These are phyloP conservation scores for Pisolithus albus DNA, from an alignment of 768 basidiomycete species.

Conservation along the genomic window DNA sequence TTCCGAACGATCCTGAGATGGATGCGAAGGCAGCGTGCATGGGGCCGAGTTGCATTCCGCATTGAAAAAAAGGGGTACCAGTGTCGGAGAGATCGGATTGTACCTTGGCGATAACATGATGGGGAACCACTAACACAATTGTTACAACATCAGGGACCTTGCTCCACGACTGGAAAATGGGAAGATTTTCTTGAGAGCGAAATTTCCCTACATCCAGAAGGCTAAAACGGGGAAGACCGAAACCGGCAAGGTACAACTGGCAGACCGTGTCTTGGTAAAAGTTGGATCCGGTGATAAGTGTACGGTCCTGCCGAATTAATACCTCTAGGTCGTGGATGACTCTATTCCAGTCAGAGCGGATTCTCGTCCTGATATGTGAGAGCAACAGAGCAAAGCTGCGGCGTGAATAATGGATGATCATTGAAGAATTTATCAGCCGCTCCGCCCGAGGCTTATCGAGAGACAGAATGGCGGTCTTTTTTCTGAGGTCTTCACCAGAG, in stretches of 20 bases:
- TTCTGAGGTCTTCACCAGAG: conserved; percentile 18
- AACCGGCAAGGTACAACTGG: conserved; percentile 36
- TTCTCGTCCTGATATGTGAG: conserved; percentile 30
- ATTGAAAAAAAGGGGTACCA: conserved; percentile 20
- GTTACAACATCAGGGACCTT: conserved; percentile 26
- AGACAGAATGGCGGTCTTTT: conserved; percentile 3
- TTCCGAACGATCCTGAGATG: conserved; percentile 19
- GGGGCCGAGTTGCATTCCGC: conserved; percentile 12
- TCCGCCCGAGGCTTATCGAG: not conserved
- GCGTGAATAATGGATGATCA: conserved; percentile 40
- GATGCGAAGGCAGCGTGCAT: conserved; percentile 6
- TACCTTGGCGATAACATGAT: conserved; percentile 16
- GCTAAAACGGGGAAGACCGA: conserved; percentile 12
- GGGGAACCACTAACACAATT: conserved; percentile 28
- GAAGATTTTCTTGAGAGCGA: not conserved
- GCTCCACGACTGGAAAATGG: conserved; percentile 26
- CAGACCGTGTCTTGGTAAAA: conserved; percentile 43
- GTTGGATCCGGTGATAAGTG: conserved; percentile 20
- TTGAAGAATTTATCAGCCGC: conserved; percentile 5
- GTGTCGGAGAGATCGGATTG: conserved; percentile 16
- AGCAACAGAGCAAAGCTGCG: conserved; percentile 43
- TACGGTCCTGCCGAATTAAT: conserved; percentile 7
- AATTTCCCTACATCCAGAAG: conserved; percentile 6
- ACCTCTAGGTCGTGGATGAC: conserved; percentile 32
- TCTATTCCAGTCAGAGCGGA: conserved; percentile 36